Evolutionary conservation across 768 basidiomycete genomes (phyloP), one percentile per base, ranked within the genome.

Genomic region (Terana coerulea): DNA sequence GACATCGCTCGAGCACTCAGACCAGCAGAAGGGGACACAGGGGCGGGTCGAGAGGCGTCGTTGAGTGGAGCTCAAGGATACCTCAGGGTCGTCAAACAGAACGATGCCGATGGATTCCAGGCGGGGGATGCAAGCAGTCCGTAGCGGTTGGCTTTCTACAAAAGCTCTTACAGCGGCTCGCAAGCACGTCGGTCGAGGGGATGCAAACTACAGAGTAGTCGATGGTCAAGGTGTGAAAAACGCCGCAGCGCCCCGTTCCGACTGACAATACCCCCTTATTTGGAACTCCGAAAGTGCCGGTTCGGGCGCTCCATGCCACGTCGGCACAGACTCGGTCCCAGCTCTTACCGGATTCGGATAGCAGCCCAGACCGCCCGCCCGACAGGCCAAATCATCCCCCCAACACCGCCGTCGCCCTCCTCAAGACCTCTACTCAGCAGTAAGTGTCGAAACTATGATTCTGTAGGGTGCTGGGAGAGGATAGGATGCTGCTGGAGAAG

Each of bases 141-240:
- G 35, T 26, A 42, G 43, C 19, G 47, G 44, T 33, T 28, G 46
- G 30, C 30, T 47, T 25, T 36, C 53, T 50, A 40, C 28, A 43
- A 30, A 35, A 52, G 56, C 58, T 61, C 63, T 61, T 61, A 64
- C 63, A 60, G 63, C 44, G 51, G 35, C 56, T 54, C 44, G 55
- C 58, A 54, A 53, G 52, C 52, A 55, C 22, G 45, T 51, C 48
- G 44, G 48, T 35, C 41, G 46, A 53, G 53, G 52, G 57, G 46
- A 49, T 36, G 54, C 43, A 46, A 43, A 45, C 52, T 46, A 52
- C 49, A 28, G 71, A 59, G 74, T 73, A 72, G 74, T 67, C 69
- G 74, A 69, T 69, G 69, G 67, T 70, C 61, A 74, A 75, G 64
- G 51, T 49, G 55, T 55, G 69, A 66, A 63, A 63, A 55, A 39